A percentile compares a stretch with the other conserved stretches of the same genome.
phyloP scores from a whole-genome alignment of 257 asterid species.

The Nicotiana paniculata region DNA sequence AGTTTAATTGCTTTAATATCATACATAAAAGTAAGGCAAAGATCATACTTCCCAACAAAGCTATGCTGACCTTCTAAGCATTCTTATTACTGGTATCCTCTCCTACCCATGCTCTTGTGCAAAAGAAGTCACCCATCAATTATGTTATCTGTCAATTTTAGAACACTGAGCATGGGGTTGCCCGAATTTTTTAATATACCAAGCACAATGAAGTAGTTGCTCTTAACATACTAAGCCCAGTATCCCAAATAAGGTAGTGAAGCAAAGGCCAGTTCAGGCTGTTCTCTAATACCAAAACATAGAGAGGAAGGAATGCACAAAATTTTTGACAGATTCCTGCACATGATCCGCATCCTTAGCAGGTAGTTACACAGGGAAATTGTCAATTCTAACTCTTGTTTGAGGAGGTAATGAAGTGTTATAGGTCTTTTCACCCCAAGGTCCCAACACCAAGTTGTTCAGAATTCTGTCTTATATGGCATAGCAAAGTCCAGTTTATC shows the following conservation, averaged over 20 bases:
- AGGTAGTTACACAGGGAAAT: neutral
- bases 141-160: neutral
- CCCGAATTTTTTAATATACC: neutral
- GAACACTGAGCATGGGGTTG: neutral
- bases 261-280: neutral
- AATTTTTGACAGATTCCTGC: neutral
- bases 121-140: neutral
- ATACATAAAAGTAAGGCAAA: neutral
- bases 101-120: neutral
- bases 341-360: neutral
- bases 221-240: neutral
- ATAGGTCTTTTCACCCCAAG: neutral
- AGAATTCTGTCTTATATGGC: neutral
- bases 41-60: neutral
- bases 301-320: neutral
- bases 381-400: neutral
- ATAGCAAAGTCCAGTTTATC: neutral
- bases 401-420: neutral
- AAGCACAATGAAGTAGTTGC: neutral
- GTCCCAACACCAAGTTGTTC: neutral
- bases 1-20: neutral
- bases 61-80: neutral
- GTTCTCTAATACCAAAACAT: neutral
- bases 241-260: neutral
- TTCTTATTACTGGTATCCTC: neutral